These are phyloP conservation scores for Barnettozyma populi DNA, from an alignment of 805 yeast species.

Conservation along the genomic window DNA sequence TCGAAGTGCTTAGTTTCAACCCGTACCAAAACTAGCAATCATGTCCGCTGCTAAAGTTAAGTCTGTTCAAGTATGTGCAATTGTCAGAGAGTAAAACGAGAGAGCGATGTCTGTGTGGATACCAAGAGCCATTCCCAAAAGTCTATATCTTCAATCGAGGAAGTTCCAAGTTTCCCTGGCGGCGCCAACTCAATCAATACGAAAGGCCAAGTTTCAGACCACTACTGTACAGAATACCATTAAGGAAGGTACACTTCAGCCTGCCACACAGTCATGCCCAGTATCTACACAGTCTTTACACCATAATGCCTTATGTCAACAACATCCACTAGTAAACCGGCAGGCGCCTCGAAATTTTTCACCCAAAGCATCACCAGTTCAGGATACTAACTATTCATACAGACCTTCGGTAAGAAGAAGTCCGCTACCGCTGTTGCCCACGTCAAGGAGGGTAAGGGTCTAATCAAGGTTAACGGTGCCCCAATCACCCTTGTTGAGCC, in stretches of 20 bases:
- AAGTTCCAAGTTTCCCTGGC: background rate
- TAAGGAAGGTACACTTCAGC: too few species aligned
- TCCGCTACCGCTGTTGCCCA: constrained; percentile 99
- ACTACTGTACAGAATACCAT: too few species aligned
- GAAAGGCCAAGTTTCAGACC: background rate
- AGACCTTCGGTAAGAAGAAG: constrained; percentile 99
- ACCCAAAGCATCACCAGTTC: background rate
- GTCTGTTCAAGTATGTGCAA: constrained; percentile 79
- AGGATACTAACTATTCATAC: constrained; percentile 20
- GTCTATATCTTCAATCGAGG: background rate
- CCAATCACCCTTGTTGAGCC: constrained; percentile 99
- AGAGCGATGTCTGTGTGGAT: background rate
- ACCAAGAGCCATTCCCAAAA: background rate
- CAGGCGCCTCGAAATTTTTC: background rate
- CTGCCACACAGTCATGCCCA: too few species aligned
- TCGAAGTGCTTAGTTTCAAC: constrained; percentile 10
- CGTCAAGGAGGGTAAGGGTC: constrained; percentile 99
- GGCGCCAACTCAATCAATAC: background rate
- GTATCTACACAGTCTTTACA: background rate
- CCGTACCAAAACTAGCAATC: constrained; percentile 27
- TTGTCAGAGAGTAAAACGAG: background rate
- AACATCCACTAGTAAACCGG: background rate
- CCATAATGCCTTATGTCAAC: background rate
- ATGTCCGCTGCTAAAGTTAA: constrained; percentile 61
- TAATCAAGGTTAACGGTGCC: constrained; percentile 97